Conservation (phyloP, 495 filamentous ascomycete species). For the Penicillium soppii region DNA sequence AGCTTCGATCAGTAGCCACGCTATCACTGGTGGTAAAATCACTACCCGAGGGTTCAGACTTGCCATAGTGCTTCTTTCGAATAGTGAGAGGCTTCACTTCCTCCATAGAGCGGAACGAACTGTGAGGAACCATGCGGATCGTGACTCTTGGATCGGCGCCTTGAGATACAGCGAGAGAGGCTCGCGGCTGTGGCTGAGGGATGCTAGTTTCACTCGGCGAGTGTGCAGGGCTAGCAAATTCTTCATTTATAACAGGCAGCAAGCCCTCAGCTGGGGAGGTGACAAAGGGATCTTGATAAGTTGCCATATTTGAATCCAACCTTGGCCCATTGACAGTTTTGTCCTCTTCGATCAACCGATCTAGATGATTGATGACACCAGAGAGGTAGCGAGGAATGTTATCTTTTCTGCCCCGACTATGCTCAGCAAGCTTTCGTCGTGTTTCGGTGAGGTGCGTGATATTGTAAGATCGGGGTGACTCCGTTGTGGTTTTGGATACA, state of each 20-base stretch:
- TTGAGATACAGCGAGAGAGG: conserved; percentile 26
- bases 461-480: conserved; percentile 37
- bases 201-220: conserved; percentile 3
- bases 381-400: conserved; percentile 49
- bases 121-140: conserved; percentile 49
- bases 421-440: conserved; percentile 53
- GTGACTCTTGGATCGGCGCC: conserved; percentile 33
- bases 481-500: conserved; percentile 3
- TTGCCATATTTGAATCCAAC: conserved; percentile 10
- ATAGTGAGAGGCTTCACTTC: conserved; percentile 52
- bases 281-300: conserved; percentile 57
- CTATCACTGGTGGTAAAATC: background rate
- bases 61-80: conserved; percentile 44
- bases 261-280: conserved; percentile 33
- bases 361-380: conserved; percentile 60
- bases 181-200: background rate
- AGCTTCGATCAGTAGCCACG: background rate
- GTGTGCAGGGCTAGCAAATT: conserved; percentile 23
- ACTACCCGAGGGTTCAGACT: background rate
- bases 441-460: conserved; percentile 56
- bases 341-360: conserved; percentile 58
- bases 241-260: conserved; percentile 56
- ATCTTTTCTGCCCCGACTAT: conserved; percentile 35
- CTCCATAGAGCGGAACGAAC: conserved; percentile 38
- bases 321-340: conserved; percentile 1